These are phyloP conservation scores for Wallacemonas sp. DNA, from an alignment of 208 protist species.

Conservation along the genomic window DNA sequence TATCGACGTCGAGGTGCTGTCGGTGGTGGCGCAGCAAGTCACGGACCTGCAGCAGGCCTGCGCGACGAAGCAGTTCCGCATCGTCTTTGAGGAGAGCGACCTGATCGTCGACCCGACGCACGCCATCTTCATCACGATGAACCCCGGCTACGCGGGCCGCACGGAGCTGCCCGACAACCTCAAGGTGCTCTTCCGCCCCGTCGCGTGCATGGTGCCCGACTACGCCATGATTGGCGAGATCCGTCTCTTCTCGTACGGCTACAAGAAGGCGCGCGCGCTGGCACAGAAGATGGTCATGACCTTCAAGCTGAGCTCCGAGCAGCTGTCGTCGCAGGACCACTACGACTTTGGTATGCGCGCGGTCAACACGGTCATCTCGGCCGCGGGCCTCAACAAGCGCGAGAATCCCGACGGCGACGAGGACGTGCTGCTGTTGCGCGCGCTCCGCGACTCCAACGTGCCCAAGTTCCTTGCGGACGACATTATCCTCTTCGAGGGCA, in stretches of 20 bases:
- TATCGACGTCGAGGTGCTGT: conserved; percentile 98
- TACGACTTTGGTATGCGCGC: conserved; percentile 99
- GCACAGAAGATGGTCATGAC: conserved; percentile 98
- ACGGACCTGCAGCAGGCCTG: conserved; percentile 95
- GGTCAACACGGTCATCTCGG: conserved; percentile 99
- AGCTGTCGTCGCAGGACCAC: conserved; percentile 98
- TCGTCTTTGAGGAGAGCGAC: conserved; percentile 94
- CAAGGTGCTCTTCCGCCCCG: conserved; percentile 97
- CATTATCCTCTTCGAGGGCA: conserved; percentile 96
- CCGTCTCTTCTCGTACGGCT: conserved; percentile 98
- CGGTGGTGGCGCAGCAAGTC: conserved; percentile 97
- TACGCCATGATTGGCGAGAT: conserved; percentile 99
- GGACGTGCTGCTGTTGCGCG: conserved; percentile 94
- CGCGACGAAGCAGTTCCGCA: conserved; percentile 91
- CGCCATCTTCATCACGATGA: conserved; percentile 99
- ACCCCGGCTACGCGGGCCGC: conserved; percentile 98
- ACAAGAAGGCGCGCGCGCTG: conserved; percentile 94
- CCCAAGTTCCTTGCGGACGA: conserved; percentile 98
- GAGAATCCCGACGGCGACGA: conserved; percentile 92
- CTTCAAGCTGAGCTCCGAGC: conserved; percentile 98
- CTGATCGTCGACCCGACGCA: conserved; percentile 94
- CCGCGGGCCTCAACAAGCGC: conserved; percentile 96
- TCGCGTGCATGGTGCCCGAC: conserved; percentile 99
- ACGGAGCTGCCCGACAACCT: conserved; percentile 99
- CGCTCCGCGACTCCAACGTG: conserved; percentile 97